Evolutionary conservation across 768 basidiomycete species (phyloP).

Genomic region (Paxillus rubicundulus): DNA sequence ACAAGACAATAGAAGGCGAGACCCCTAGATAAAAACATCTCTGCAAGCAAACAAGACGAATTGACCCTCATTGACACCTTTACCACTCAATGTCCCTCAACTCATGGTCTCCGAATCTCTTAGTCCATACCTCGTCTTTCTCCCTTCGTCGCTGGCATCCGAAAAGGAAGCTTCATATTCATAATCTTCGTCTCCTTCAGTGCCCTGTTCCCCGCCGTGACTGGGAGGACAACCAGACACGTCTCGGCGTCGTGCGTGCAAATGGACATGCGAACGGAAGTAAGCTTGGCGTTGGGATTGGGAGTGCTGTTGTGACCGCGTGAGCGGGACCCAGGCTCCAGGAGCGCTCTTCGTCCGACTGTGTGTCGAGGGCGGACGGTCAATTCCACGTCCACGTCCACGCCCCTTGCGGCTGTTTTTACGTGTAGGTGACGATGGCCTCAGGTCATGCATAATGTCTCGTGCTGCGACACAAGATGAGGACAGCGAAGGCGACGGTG

Average conservation of each 20-base stretch:
- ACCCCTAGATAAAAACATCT: too few species aligned
- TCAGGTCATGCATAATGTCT: too few species aligned
- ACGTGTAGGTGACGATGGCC: too few species aligned
- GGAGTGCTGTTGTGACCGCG: too few species aligned
- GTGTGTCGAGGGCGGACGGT: not conserved
- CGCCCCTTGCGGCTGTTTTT: too few species aligned
- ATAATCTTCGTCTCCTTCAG: not conserved
- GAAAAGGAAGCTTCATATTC: not conserved
- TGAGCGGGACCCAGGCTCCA: not conserved
- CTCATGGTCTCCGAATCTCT: constrained; percentile 22
- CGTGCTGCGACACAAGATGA: not conserved
- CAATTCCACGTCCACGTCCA: too few species aligned
- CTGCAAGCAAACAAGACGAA: not conserved
- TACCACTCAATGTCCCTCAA: constrained; percentile 22
- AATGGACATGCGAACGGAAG: too few species aligned
- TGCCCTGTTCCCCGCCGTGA: too few species aligned
- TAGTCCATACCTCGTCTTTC: constrained; percentile 1
- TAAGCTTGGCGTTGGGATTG: not conserved
- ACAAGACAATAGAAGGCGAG: too few species aligned
- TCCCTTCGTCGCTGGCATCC: not conserved
- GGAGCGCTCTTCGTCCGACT: not conserved
- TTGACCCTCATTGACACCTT: not conserved
- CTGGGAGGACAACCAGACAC: too few species aligned
- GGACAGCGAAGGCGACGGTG: not conserved
- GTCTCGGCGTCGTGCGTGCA: too few species aligned